Evolutionary conservation across 495 filamentous ascomycete genomes (phyloP), one percentile per base, ranked within the genome.

Genomic region (Hypoxylon crocopeplum): DNA sequence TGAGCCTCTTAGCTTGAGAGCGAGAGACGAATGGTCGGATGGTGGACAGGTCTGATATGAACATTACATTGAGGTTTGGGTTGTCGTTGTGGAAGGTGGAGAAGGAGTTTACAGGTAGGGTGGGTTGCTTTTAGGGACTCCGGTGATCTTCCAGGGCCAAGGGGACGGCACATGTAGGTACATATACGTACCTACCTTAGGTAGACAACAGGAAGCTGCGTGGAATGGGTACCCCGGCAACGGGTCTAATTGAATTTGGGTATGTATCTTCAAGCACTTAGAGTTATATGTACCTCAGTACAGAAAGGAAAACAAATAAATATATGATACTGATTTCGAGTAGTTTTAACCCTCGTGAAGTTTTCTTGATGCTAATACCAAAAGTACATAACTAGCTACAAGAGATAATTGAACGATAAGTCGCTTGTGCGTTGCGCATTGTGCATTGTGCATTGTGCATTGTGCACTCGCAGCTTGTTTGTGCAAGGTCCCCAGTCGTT

Each of bases 21-120:
- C 46, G 19, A 41, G 24, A 27, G 37, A 45, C 32, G 45, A 55
- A 56, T 45, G 33, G 20, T 48, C 29, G 7, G 33, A 56, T 50
- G 50, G 51, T 46, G 51, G 45, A 54, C 52, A 48, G 27, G 32
- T 48, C 36, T 38, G 41, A 47, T 48, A 62, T 50, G 44, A 27
- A 34, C 5, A 5, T 29, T 29, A 44, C 40, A 45, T 45, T 40
- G 38, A 60, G 60, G 56, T 54, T 64, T 59, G 56, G 60, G 61
- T 64, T 59, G 61, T 64, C 62, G 62, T 65, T 59, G 56, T 65
- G 62, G 49, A 65, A 65, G 59, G 62, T 65, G 62, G 62, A 65
- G 62, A 65, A 60, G 21, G 16, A 1, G 29, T n/a, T 19, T 47
- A n/a, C 49, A 22, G 37, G 1, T 60, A 49, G 46, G 27, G 33